Evolutionary conservation across 306 rosid genomes (phyloP).

Genomic region (Quercus dentata): DNA sequence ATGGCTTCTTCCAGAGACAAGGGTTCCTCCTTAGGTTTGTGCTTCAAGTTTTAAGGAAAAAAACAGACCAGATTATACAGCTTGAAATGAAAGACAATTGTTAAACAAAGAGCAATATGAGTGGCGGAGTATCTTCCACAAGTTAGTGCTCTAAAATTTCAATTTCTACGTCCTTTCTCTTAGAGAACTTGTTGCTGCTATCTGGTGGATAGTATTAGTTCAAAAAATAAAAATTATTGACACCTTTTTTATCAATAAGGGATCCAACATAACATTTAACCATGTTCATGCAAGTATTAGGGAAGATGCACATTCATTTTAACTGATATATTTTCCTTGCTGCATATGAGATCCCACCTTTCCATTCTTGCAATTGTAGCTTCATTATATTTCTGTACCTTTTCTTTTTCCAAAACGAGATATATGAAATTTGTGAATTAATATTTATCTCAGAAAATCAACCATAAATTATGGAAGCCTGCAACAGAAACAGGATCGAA

Average conservation of each 20-base stretch:
- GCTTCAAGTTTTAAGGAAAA: slow-evolving; percentile 42
- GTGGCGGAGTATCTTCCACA: background rate
- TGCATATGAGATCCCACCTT: background rate
- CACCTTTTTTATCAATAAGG: background rate
- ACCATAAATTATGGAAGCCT: slow-evolving; percentile 1
- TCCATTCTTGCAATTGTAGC: background rate
- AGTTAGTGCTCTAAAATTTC: background rate
- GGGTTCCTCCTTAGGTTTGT: slow-evolving; percentile 59
- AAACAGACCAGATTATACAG: background rate
- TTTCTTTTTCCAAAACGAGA: background rate
- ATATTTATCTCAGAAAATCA: background rate
- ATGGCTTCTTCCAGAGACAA: slow-evolving; percentile 71
- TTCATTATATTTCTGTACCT: background rate
- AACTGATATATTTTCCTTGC: background rate
- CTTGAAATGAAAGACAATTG: slow-evolving; percentile 17
- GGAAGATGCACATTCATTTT: background rate
- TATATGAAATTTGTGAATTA: background rate
- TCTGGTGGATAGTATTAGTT: slow-evolving; percentile 2
- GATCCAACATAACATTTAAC: background rate
- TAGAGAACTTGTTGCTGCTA: slow-evolving; percentile 3
- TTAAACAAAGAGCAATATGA: background rate
- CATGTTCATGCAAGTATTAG: background rate
- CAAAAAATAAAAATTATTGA: background rate
- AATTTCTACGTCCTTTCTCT: background rate
- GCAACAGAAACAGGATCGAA: background rate